These are phyloP conservation scores for Pythium vanterpoolii DNA, from an alignment of 352 stramenopile species.

Conservation along the genomic window DNA sequence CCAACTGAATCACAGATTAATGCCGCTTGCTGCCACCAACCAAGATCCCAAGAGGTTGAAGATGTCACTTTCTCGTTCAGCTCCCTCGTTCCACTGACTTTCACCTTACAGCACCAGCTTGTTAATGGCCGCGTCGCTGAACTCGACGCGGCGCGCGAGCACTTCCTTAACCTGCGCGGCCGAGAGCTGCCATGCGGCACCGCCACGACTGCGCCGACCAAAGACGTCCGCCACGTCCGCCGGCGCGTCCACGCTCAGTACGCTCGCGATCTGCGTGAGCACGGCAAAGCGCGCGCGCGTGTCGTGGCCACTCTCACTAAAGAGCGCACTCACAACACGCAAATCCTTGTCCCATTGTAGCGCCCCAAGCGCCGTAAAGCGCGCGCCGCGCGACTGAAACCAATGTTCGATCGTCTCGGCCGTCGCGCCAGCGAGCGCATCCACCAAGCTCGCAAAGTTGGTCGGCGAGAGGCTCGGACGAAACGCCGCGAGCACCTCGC, in stretches of 20 bases:
- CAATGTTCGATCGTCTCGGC: constrained; percentile 59
- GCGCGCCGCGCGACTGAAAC: constrained; percentile 48
- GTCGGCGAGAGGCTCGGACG: constrained; percentile 43
- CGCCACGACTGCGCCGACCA: constrained; percentile 57
- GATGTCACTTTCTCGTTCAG: constrained; percentile 1
- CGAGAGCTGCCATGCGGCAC: constrained; percentile 67
- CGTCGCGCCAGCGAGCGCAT: constrained; percentile 38
- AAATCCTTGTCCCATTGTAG: constrained; percentile 88
- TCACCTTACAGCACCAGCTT: constrained; percentile 36
- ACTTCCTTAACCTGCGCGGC: constrained; percentile 69
- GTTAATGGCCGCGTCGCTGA: constrained; percentile 62
- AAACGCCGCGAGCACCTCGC: constrained; percentile 52
- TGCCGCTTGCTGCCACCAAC: constrained; percentile 3
- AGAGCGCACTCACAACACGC: constrained; percentile 64
- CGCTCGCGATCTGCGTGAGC: constrained; percentile 62
- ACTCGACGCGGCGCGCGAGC: constrained; percentile 76
- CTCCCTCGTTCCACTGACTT: constrained; percentile 5
- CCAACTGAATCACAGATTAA: constrained; percentile 4
- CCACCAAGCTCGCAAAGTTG: constrained; percentile 59
- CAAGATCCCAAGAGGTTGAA: constrained; percentile 9
- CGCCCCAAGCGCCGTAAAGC: constrained; percentile 79
- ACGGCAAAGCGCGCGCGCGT: constrained; percentile 48
- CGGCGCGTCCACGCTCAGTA: constrained; percentile 71
- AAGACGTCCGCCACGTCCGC: constrained; percentile 77
- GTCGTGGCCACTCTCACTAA: constrained; percentile 45